Conservation (phyloP, 495 filamentous ascomycete species). For the Trichoderma asperelloides region DNA sequence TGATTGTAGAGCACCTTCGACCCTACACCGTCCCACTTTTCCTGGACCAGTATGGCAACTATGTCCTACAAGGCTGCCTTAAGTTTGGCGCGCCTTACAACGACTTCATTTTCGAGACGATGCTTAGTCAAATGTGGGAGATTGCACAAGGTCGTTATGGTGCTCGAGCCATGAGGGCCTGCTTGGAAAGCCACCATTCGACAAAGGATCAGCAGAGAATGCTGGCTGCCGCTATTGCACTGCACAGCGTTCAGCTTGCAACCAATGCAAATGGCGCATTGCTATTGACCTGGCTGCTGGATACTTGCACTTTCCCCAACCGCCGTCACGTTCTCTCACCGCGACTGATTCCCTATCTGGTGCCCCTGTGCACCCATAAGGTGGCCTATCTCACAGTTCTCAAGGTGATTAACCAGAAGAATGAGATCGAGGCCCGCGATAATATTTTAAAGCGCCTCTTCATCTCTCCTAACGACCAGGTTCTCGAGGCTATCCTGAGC, state of each 20-base stretch:
- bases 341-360: conserved; percentile 87
- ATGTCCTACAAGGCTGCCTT: conserved; percentile 91
- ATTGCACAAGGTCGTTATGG: conserved; percentile 89
- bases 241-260: conserved; percentile 93
- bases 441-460: conserved; percentile 86
- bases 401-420: conserved; percentile 97
- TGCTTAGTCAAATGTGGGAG: conserved; percentile 94
- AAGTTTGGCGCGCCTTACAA: conserved; percentile 84
- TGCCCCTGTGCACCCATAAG: conserved; percentile 96
- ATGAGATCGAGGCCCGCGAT: conserved; percentile 89
- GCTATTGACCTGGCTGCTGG: conserved; percentile 93
- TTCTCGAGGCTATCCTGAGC: conserved; percentile 80
- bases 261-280: conserved; percentile 95
- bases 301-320: conserved; percentile 92
- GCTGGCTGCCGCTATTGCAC: conserved; percentile 86
- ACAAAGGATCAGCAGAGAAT: conserved; percentile 93
- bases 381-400: conserved; percentile 95
- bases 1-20: conserved; percentile 74
- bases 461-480: conserved; percentile 82
- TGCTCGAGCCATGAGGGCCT: conserved; percentile 91
- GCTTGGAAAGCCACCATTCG: conserved; percentile 90
- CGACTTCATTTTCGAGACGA: conserved; percentile 94
- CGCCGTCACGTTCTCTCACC: conserved; percentile 89
- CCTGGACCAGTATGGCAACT: conserved; percentile 97
- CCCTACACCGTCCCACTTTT: conserved; percentile 85